Evolutionary conservation across 2,329 filamentous ascomycete genomes (phyloP).

Genomic region (Talaromyces sp.): DNA sequence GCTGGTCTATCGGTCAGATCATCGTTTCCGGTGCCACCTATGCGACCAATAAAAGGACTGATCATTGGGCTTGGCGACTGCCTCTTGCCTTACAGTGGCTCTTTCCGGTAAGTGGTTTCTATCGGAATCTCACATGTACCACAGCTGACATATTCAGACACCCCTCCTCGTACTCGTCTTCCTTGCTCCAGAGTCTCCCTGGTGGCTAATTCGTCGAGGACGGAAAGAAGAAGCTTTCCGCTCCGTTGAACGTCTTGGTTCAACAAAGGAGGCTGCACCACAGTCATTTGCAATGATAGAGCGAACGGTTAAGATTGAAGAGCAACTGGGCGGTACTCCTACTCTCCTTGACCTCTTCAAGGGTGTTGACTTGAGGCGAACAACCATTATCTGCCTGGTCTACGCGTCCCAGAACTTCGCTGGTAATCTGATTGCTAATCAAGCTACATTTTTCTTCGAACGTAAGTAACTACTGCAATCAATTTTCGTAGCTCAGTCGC

Average conservation of each 20-base stretch:
- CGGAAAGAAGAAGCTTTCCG: conserved; percentile 41
- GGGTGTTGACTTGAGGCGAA: conserved; percentile 34
- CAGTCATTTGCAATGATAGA: conserved; percentile 55
- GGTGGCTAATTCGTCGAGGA: conserved; percentile 48
- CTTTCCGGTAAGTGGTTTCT: conserved; percentile 36
- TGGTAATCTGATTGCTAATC: conserved; percentile 35
- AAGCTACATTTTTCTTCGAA: conserved; percentile 40
- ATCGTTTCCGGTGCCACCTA: conserved; percentile 49
- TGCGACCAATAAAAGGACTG: conserved; percentile 35
- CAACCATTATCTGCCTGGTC: conserved; percentile 38
- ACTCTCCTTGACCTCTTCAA: conserved; percentile 31
- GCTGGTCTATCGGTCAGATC: conserved; percentile 57
- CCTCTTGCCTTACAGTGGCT: conserved; percentile 54
- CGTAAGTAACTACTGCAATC: conserved; percentile 62
- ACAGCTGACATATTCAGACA: conserved; percentile 23
- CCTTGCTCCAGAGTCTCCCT: conserved; percentile 50
- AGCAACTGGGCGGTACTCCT: conserved; percentile 22
- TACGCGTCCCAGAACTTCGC: conserved; percentile 32
- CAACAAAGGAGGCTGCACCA: conserved; percentile 37
- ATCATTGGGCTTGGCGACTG: conserved; percentile 51
- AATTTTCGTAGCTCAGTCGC: conserved; percentile 19
- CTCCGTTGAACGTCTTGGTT: conserved; percentile 37
- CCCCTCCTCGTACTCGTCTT: conserved; percentile 43
- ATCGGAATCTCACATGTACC: background rate
- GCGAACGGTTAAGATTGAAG: conserved; percentile 49